Percentiles rank a stretch among this genome's conserved stretches.
These are phyloP conservation scores for Epipyxis sp. DNA, from an alignment of 108 stramenopile genomes.

Conservation along the genomic window DNA sequence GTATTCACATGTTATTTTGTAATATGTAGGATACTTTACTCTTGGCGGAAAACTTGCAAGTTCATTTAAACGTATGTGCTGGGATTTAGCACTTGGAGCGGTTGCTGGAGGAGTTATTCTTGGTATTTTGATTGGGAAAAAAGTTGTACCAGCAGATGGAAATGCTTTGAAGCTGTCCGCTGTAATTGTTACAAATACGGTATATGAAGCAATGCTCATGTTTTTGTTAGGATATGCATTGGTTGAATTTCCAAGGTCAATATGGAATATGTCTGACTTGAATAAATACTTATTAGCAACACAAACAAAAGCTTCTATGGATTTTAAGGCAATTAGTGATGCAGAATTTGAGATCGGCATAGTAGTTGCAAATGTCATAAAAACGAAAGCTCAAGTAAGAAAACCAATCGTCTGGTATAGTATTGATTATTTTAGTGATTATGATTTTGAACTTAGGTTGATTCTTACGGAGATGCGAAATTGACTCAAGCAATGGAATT, in stretches of 20 bases:
- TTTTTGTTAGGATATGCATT: conserved; percentile 23
- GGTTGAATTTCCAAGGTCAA: conserved; percentile 11
- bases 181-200: conserved; percentile 24
- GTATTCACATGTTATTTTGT: conserved; percentile 1
- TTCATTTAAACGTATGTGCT: conserved; percentile 7
- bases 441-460: too few relatives aligned
- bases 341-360: background rate
- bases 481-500: conserved; percentile 22
- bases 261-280: conserved; percentile 3
- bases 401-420: background rate
- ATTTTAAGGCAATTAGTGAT: conserved; percentile 17
- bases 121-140: conserved; percentile 11
- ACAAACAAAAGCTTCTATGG: background rate
- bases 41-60: background rate
- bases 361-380: conserved; percentile 15
- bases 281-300: background rate
- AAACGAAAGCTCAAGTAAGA: conserved; percentile 20
- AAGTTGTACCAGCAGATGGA: background rate
- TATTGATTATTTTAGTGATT: too few relatives aligned
- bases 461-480: background rate
- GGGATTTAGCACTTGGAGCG: background rate
- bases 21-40: conserved; percentile 15
- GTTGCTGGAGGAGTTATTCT: conserved; percentile 8
- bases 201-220: conserved; percentile 1
- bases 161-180: conserved; percentile 5